Evolutionary conservation across 2,329 filamentous ascomycete genomes (phyloP), one percentile per base, ranked within the genome.

Genomic region (Achaetomium macrosporum): DNA sequence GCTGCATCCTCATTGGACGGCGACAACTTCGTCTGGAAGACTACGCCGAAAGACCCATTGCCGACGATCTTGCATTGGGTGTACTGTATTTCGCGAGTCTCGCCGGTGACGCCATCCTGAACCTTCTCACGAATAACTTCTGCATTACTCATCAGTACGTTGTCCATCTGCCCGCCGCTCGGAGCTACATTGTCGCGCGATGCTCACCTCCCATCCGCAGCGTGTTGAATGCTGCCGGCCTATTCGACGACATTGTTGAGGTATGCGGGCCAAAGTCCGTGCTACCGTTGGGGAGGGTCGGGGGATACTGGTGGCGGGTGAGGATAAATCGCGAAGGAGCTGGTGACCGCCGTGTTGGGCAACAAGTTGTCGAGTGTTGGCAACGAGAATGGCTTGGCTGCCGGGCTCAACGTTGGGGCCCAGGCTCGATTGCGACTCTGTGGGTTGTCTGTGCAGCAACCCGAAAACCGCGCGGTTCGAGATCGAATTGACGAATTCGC

Each of bases 31-130:
- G 93, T 99, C 76, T 99, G 93, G 73, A 99, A 99, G 60, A 99
- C 93, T 47, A 99, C 92, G 61, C 93, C 93, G 64, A 99, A 99
- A 35, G 92, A 97, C 63, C 93, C 93, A 75, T 99, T 99, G 70
- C 93, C 93, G 45, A 99, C 93, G 66, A 99, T 97, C 77, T 99
- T 99, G 79, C 92, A 97, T 71, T 97, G 93, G 52, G 93, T 97
- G 73, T 99, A 99, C 71, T 95, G 90, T 74, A 99, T 84, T 66
- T 99, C 93, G 71, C 89, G 87, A 65, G 90, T 95, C 72, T 99
- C 93, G 65, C 93, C 93, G 13, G 93, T 99, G 62, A 96, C 78
- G 69, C 93, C 93, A 79, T 99, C 93, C 73, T 99, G 93, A 62
- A 99, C 93, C 77, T 96, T 97, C 76, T 99, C 93, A 70, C 90